These are phyloP conservation scores for Fusarium virguliforme DNA, from an alignment of 2,329 filamentous ascomycete species.

Conservation along the genomic window DNA sequence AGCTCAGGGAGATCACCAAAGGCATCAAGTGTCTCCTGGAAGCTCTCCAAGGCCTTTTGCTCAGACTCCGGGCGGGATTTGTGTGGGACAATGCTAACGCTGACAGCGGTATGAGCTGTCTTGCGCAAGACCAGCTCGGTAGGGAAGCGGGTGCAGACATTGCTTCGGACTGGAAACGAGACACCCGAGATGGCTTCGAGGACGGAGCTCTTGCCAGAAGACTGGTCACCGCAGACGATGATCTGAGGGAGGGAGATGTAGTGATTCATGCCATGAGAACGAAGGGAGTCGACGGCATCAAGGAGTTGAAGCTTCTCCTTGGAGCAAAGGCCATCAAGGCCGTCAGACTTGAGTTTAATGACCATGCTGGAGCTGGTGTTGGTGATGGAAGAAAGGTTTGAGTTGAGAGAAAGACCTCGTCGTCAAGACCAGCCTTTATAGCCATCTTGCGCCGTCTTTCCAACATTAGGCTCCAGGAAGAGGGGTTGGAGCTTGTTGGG, in stretches of 20 bases:
- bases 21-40: conserved; percentile 41
- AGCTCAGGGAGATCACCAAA: conserved; percentile 49
- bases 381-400: background rate
- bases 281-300: conserved; percentile 57
- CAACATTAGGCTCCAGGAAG: background rate
- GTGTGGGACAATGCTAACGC: conserved; percentile 55
- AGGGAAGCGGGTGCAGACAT: conserved; percentile 73
- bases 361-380: conserved; percentile 6
- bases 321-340: conserved; percentile 30
- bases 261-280: conserved; percentile 56
- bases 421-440: background rate
- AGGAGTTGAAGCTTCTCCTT: conserved; percentile 49
- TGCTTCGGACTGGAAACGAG: conserved; percentile 72
- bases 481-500: conserved; percentile 16
- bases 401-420: background rate
- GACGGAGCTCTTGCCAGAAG: conserved; percentile 75
- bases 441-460: background rate
- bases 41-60: conserved; percentile 45
- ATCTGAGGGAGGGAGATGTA: conserved; percentile 62
- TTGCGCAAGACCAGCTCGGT: conserved; percentile 72
- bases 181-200: conserved; percentile 76
- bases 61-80: conserved; percentile 48
- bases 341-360: conserved; percentile 10
- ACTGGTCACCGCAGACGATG: conserved; percentile 74
- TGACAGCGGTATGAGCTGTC: conserved; percentile 51